phyloP scores from a whole-genome alignment of 768 basidiomycete species.

The Gyrodon lividus region DNA sequence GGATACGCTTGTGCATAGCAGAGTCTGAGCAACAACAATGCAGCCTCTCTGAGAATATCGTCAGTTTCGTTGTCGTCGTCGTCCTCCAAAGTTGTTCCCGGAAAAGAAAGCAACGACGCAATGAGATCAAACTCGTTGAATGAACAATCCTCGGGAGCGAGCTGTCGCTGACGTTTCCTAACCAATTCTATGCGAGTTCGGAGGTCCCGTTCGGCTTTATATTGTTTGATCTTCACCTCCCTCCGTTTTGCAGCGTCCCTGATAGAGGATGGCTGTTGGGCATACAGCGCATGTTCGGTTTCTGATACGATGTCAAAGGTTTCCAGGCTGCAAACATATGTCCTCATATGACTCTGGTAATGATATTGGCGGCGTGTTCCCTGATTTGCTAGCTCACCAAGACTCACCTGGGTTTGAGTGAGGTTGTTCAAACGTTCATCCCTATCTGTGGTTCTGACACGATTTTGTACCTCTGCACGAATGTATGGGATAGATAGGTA shows the following conservation, averaged over 20 bases:
- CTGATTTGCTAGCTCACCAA: conserved; percentile 3
- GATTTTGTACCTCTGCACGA: conserved; percentile 61
- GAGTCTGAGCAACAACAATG: conserved; percentile 70
- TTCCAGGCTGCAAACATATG: conserved; percentile 52
- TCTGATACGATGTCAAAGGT: conserved; percentile 66
- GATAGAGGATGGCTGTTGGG: conserved; percentile 45
- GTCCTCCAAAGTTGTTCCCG: conserved; percentile 11
- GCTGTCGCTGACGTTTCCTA: conserved; percentile 51
- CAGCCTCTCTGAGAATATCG: conserved; percentile 63
- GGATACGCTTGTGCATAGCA: conserved; percentile 66
- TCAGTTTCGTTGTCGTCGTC: conserved; percentile 58
- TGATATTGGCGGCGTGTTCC: conserved; percentile 3
- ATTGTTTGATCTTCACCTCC: conserved; percentile 90
- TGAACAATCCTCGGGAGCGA: conserved; percentile 30
- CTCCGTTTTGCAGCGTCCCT: conserved; percentile 68
- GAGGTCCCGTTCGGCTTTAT: conserved; percentile 81
- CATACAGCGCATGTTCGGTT: conserved; percentile 56
- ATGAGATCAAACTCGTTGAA: conserved; percentile 63
- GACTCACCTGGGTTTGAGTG: conserved; percentile 55
- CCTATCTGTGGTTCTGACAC: conserved; percentile 53
- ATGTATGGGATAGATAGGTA: conserved; percentile 76
- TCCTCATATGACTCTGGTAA: conserved; percentile 46
- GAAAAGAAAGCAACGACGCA: conserved; percentile 53
- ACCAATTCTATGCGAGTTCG: conserved; percentile 62
- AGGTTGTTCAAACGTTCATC: conserved; percentile 59